phyloP scores from a whole-genome alignment of 495 filamentous ascomycete species.

The Terfezia boudieri region DNA sequence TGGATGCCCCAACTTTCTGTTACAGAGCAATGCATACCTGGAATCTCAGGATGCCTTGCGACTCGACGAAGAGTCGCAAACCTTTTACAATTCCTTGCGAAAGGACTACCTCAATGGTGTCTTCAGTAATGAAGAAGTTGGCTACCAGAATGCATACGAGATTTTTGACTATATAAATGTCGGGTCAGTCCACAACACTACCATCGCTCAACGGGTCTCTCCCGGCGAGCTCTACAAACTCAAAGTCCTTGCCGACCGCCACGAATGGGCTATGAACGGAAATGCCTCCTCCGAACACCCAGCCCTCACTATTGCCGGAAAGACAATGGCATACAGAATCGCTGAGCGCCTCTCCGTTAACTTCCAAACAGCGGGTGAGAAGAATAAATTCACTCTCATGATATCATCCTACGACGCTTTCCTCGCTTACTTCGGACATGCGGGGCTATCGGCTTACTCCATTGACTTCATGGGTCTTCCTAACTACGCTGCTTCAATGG shows the following conservation, averaged over 20 bases:
- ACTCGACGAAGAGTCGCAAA: slow-evolving; percentile 22
- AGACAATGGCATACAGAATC: slow-evolving; percentile 42
- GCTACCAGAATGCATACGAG: slow-evolving; percentile 32
- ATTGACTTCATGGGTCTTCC: slow-evolving; percentile 46
- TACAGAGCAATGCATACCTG: background rate
- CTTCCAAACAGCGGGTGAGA: slow-evolving; percentile 28
- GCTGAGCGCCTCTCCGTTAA: slow-evolving; percentile 35
- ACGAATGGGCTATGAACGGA: slow-evolving; percentile 41
- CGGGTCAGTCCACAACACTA: slow-evolving; percentile 44
- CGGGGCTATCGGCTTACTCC: slow-evolving; percentile 31
- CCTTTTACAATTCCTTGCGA: slow-evolving; percentile 30
- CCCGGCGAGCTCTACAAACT: slow-evolving; percentile 31
- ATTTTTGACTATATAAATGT: slow-evolving; percentile 62
- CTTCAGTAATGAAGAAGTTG: slow-evolving; percentile 8
- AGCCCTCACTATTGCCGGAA: slow-evolving; percentile 27
- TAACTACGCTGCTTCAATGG: slow-evolving; percentile 42
- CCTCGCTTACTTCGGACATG: slow-evolving; percentile 50
- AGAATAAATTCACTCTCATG: slow-evolving; percentile 36
- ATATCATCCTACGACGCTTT: slow-evolving; percentile 53
- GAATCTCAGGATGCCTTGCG: slow-evolving; percentile 21
- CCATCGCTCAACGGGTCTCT: slow-evolving; percentile 33
- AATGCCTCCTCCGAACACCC: slow-evolving; percentile 28
- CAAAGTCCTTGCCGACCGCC: slow-evolving; percentile 39
- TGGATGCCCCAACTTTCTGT: slow-evolving; percentile 23
- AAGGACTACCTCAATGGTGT: slow-evolving; percentile 19